A percentile compares a stretch with the other conserved stretches of the same genome.
These are phyloP conservation scores for Globisporangium carolinianum DNA, from an alignment of 352 stramenopile species.

Conservation along the genomic window DNA sequence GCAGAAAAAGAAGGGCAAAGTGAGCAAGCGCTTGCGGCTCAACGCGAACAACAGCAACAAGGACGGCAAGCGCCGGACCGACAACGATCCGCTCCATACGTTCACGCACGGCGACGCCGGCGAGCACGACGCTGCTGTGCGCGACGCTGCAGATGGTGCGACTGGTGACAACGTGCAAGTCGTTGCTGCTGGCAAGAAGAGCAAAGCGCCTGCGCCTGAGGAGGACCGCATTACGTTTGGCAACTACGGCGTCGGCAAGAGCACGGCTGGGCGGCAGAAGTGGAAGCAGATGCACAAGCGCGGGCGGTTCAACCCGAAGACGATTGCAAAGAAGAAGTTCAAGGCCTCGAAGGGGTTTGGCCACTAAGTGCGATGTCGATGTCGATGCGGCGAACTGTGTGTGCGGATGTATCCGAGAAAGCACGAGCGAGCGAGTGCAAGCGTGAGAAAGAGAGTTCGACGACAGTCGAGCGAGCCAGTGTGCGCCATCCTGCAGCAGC, in stretches of 20 bases:
- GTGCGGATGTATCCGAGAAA: not conserved
- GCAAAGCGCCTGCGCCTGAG: constrained; percentile 41
- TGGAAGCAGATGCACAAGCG: constrained; percentile 90
- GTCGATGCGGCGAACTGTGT: too few relatives aligned
- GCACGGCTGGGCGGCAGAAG: constrained; percentile 89
- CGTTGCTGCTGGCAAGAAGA: constrained; percentile 10
- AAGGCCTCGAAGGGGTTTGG: constrained; percentile 59
- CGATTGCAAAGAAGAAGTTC: constrained; percentile 82
- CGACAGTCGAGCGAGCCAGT: too few relatives aligned
- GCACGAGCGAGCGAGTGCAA: not conserved
- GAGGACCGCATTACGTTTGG: constrained; percentile 88
- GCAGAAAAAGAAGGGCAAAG: constrained; percentile 78
- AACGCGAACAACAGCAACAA: constrained; percentile 33
- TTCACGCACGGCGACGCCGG: constrained; percentile 77
- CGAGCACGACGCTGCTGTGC: constrained; percentile 19
- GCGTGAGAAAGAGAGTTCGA: too few relatives aligned
- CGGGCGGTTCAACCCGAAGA: constrained; percentile 92
- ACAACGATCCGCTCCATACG: constrained; percentile 97
- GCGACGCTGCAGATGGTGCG: constrained; percentile 19
- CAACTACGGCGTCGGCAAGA: constrained; percentile 89
- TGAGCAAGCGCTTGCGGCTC: constrained; percentile 49
- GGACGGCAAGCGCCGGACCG: constrained; percentile 77
- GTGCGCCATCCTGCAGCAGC: too few relatives aligned
- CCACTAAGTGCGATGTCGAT: constrained; percentile 23
- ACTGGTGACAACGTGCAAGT: constrained; percentile 24